These are phyloP conservation scores for Dendrocalamus latiflorus DNA, from an alignment of 202 grass and related monocot species.

Conservation along the genomic window DNA sequence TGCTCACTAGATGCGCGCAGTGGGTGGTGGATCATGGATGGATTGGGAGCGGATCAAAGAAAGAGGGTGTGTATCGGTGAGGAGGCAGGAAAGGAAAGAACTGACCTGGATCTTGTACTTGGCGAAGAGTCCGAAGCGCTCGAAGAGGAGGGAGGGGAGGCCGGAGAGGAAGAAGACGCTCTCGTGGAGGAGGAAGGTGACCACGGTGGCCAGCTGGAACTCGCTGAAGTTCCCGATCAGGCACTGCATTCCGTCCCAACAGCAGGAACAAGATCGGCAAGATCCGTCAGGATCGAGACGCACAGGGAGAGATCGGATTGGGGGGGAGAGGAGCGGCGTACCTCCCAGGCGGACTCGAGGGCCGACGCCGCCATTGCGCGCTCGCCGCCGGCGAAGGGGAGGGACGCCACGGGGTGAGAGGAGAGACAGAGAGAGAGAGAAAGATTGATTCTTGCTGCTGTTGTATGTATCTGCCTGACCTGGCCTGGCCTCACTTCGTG, in stretches of 20 bases:
- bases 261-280: background rate
- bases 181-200: conserved; percentile 85
- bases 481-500: no score
- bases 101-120: conserved; percentile 87
- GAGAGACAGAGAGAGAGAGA: background rate
- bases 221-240: conserved; percentile 61
- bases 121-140: conserved; percentile 71
- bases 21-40: no score
- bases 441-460: no score
- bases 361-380: conserved; percentile 33
- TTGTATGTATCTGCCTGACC: no score
- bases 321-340: no score
- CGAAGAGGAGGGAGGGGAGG: no score
- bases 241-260: conserved; percentile 32
- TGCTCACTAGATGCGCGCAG: no score
- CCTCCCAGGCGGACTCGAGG: conserved; percentile 68
- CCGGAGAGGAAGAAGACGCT: conserved; percentile 82
- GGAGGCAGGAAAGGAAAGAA: background rate
- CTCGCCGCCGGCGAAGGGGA: background rate
- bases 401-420: no score
- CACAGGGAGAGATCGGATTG: background rate
- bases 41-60: no score
- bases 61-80: no score
- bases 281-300: conserved; percentile 7
- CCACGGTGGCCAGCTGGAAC: conserved; percentile 76